A percentile compares a stretch with the other conserved stretches of the same genome.
These are phyloP conservation scores for Aspergillus saccharolyticus DNA, from an alignment of 495 filamentous ascomycete species.

Conservation along the genomic window DNA sequence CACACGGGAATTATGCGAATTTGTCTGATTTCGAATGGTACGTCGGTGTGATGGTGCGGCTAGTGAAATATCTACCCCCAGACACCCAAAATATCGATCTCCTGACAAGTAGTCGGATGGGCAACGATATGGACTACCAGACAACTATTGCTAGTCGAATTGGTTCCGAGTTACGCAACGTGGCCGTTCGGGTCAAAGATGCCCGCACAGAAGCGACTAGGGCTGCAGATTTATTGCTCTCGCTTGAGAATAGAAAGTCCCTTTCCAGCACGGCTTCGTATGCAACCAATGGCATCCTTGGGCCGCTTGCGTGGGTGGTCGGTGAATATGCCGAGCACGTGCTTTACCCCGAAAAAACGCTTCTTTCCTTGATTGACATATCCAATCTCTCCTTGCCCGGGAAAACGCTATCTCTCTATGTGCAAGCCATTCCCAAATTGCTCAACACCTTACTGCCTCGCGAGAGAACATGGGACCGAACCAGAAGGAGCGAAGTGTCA, in stretches of 20 bases:
- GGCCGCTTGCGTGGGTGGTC: slow-evolving; percentile 71
- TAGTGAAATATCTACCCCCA: slow-evolving; percentile 63
- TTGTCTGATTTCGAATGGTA: slow-evolving; percentile 96
- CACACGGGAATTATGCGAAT: slow-evolving; percentile 79
- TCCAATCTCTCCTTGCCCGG: slow-evolving; percentile 56
- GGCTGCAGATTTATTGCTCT: slow-evolving; percentile 73
- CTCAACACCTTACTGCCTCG: slow-evolving; percentile 57
- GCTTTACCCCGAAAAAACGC: slow-evolving; percentile 55
- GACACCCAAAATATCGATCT: slow-evolving; percentile 21
- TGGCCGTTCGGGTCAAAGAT: slow-evolving; percentile 85
- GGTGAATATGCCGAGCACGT: slow-evolving; percentile 79
- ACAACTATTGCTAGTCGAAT: slow-evolving; percentile 58
- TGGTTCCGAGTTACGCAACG: slow-evolving; percentile 77
- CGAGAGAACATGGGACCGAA: slow-evolving; percentile 52
- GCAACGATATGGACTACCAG: slow-evolving; percentile 12
- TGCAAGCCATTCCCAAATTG: slow-evolving; percentile 86
- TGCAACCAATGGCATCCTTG: slow-evolving; percentile 58
- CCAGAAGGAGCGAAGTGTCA: slow-evolving; percentile 62
- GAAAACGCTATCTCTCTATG: slow-evolving; percentile 62
- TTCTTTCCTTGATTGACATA: slow-evolving; percentile 67
- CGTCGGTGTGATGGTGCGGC: slow-evolving; percentile 73
- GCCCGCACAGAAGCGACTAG: slow-evolving; percentile 70
- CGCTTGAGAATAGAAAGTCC: slow-evolving; percentile 43
- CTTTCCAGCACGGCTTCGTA: slow-evolving; percentile 43
- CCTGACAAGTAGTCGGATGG: slow-evolving; percentile 14